A percentile compares a stretch with the other conserved stretches of the same genome.
Conservation (phyloP, 2,329 filamentous ascomycete genomes). For the Cercospora brassicicola region DNA sequence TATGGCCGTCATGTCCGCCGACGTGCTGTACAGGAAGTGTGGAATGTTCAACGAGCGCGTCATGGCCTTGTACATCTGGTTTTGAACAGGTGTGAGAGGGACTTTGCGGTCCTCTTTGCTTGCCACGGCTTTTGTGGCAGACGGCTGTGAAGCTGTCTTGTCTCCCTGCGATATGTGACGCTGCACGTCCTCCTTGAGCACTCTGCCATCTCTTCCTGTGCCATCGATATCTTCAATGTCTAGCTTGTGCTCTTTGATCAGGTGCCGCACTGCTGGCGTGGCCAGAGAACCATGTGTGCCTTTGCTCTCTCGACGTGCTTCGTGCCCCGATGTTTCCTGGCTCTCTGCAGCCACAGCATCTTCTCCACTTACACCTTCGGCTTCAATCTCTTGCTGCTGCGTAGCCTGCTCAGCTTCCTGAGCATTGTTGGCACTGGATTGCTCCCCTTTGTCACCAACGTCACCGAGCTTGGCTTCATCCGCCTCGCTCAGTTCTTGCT, state of each 20-base stretch:
- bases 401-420: constrained; percentile 17
- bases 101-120: constrained; percentile 63
- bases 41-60: constrained; percentile 86
- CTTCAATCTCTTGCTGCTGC: constrained; percentile 24
- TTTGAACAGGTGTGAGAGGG: constrained; percentile 74
- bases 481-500: constrained; percentile 68
- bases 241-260: constrained; percentile 76
- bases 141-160: constrained; percentile 38
- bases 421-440: constrained; percentile 8
- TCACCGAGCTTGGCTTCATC: constrained; percentile 49
- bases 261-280: constrained; percentile 86
- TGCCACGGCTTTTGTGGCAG: constrained; percentile 38
- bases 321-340: constrained; percentile 6
- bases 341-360: constrained; percentile 12
- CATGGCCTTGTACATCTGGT: constrained; percentile 97
- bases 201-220: constrained; percentile 85
- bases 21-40: constrained; percentile 93
- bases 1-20: constrained; percentile 77
- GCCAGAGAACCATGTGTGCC: constrained; percentile 74
- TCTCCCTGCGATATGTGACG: constrained; percentile 40
- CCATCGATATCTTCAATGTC: constrained; percentile 77
- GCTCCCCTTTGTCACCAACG: constrained; percentile 33
- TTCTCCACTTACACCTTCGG: constrained; percentile 21
- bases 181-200: constrained; percentile 88
- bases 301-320: constrained; percentile 37